phyloP scores from a whole-genome alignment of 768 basidiomycete genomes.

The Mycena maculata region DNA sequence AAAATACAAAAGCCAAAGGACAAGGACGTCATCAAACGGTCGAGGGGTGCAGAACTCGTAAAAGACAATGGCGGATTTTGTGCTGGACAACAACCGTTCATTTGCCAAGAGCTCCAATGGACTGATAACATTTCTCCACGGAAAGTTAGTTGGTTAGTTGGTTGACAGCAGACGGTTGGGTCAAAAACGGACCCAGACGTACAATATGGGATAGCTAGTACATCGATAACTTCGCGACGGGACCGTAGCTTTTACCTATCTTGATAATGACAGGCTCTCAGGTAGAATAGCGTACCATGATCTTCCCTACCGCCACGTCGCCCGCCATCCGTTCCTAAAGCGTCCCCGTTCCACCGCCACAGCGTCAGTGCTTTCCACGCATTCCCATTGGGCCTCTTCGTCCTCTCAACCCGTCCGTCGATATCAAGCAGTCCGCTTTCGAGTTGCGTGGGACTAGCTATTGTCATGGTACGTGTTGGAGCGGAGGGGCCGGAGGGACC shows the following conservation, averaged over 20 bases:
- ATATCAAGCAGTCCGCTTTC: constrained; percentile 64
- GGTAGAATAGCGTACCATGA: constrained; percentile 50
- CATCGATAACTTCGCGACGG: background rate
- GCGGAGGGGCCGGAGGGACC: constrained; percentile 43
- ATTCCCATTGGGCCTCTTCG: constrained; percentile 58
- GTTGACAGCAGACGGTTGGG: background rate
- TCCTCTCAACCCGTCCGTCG: constrained; percentile 59
- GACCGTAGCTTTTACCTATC: constrained; percentile 27
- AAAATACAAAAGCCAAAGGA: too few species aligned
- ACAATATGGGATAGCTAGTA: constrained; percentile 1
- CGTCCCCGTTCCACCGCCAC: constrained; percentile 61
- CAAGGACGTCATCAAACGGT: too few species aligned
- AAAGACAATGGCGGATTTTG: too few species aligned
- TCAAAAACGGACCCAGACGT: background rate
- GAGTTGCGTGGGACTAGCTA: constrained; percentile 59
- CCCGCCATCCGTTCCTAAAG: constrained; percentile 6
- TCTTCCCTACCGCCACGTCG: constrained; percentile 44
- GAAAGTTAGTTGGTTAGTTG: background rate
- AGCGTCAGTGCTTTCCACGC: constrained; percentile 70
- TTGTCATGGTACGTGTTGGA: constrained; percentile 48
- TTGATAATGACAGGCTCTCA: constrained; percentile 44
- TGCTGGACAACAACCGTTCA: too few species aligned
- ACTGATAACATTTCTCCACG: background rate
- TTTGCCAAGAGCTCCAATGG: background rate
- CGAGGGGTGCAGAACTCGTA: too few species aligned